Base-by-base conservation (phyloP, 2,329 filamentous ascomycete species). In the Clarireedia monteithiana region DNA sequence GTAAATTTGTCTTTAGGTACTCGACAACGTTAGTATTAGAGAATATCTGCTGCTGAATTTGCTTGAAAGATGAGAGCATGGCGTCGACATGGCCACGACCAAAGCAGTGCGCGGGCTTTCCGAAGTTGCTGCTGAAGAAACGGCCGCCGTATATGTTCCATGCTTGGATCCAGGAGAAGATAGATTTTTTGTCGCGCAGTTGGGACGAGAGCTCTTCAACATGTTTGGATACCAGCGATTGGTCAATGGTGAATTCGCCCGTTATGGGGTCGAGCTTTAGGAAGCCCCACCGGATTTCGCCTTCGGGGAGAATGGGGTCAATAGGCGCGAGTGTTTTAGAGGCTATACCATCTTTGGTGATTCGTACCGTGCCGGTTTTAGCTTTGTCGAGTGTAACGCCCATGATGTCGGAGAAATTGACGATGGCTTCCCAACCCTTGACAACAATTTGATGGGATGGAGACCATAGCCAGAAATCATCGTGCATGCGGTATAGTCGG, bases 381-480 rank as follows among this genome's bases (percentile, higher is more conserved):
- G 78, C 75, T 42, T 72, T 64, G 62, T 86, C 84, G 58, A 86
- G 74, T 5, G 75, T 68, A 1, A 85, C 74, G 1, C 83, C 81
- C 65, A 83, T 81, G 1, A 80, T 68, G 0, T 68, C 63, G 2
- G 75, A 71, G 60, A 86, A 88, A 1, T 74, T 68, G 1, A 74
- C 71, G 60, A 88, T 75, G 0, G 79, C 73, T 17, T 75, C 65
- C 85, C 84, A 89, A 0, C 80, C 83, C 45, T 75, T 73, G 23
- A 76, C 73, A n/a, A 78, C 79, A 2, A 71, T 73, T 3, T 71
- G 60, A 48, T 83, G 77, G 5, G 80, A 73, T 7, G 58, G 42
- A 7, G 77, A 77, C 82, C 83, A 86, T 64, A 86, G 80, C 83
- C 83, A 87, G 50, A 86, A 75, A 59, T 86, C 83, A 60, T 86